Evolutionary conservation across 164 flowering plant species (phyloP), one percentile per base, ranked within the genome.

Genomic region (Dillenia turbinata): DNA sequence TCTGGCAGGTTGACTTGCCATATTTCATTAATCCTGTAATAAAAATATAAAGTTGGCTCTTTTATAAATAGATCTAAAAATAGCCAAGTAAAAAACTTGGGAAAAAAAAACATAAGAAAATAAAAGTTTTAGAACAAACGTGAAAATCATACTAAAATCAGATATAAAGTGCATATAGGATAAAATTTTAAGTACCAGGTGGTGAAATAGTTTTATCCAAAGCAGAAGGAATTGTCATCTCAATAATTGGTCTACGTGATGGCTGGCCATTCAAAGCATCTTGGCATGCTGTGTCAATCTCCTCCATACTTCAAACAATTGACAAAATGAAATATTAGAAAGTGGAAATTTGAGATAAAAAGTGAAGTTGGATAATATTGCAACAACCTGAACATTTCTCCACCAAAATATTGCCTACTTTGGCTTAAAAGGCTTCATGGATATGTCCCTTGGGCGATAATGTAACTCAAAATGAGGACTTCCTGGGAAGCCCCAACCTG

Each of bases 191-290:
- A 16, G 49, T 79, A 90, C 97, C 97, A 24, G 88, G 87, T 57
- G 97, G 99, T 72, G 99, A 88, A 56, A 95, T 91, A 47, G 97
- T 95, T 62, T 77, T 83, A 78, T 95, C 99, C 70, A 95, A 49
- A 26, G 70, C 81, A 71, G 97, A 91, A 69, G 99, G 99, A 70
- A 95, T 91, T 26, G 99, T 91, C 99, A 91, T 91, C 80, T 95
- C 99, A 66, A 95, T 89, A 49, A 95, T 60, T 63, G 97, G 99
- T 60, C 92, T 82, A 53, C 69, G 63, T 47, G 97, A 95, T 67
- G 99, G 92, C 46, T 81, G 63, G 57, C 97, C 99, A 79, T 87
- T 89, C 59, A 60, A 68, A 61, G 94, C 88, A 73, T 95, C 97
- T 77, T 75, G 83, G 69, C 83, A 83, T 14, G 96, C 96, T 22